Base-by-base conservation (phyloP, 2,329 filamentous ascomycete species). In the Rhytidhysteron rufulum region DNA sequence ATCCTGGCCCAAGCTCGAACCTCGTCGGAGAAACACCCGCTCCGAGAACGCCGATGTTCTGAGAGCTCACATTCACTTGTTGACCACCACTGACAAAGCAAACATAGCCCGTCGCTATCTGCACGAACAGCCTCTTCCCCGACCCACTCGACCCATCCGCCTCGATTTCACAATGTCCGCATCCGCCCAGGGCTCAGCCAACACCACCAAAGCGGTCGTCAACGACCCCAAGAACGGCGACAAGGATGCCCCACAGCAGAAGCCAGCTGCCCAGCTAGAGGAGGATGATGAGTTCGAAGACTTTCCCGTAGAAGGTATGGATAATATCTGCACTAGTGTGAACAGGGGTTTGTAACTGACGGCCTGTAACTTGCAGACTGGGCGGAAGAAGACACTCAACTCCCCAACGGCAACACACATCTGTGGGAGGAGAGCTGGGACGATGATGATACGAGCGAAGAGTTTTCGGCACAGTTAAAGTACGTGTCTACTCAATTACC, bases 391-490 rank as follows among this genome's bases (percentile, higher is more conserved):
- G 90, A 95, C 62, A 88, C 88, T 46, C 88, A 96, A 63, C 85
- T 83, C 41, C 86, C 85, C 42, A 76, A 78, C 58, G 81, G 80
- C 73, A 83, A 83, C 59, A 80, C 83, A 65, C 90, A 97, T 72
- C 75, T 98, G 40, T 98, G 93, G 93, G 93, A 98, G 70, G 93
- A 98, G 77, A 96, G 89, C 76, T 98, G 93, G 93, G 93, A 98
- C 63, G 93, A 98, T 61, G 91, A 97, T 65, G 93, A 97, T 70
- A 93, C 88, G 51, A 93, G 79, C 58, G 93, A 98, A 64, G 93
- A 98, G 61, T 98, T 98, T 67, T 93, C 89, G 10, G 80, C 86
- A 59, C 91, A 97, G 74, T 72, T 98, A 61, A 94, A 88, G 91
- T 95, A 68, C 53, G 85, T 75, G 39, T 4, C 15, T 18, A 18